Percentiles rank a stretch among this genome's conserved stretches.
phyloP scores from a whole-genome alignment of 179 eudicot genomes.

The Silene coronaria region DNA sequence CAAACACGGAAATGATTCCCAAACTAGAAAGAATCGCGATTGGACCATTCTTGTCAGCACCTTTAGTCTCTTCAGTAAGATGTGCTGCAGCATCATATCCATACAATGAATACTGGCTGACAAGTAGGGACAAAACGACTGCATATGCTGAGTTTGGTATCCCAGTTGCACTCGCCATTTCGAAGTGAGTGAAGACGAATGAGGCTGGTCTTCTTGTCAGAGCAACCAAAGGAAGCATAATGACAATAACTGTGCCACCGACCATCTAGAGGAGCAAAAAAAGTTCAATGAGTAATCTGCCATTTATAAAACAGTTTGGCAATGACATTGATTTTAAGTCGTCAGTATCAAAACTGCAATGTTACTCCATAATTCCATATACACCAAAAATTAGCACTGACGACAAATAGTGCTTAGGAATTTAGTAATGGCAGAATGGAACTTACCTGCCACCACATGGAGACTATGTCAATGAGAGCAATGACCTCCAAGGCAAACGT shows the following conservation, averaged over 20 bases:
- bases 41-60: conserved; percentile 60
- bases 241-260: conserved; percentile 49
- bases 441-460: conserved; percentile 62
- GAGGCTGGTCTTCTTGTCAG: conserved; percentile 51
- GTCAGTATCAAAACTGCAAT: no score
- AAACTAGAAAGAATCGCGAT: conserved; percentile 60
- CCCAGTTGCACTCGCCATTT: conserved; percentile 39
- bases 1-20: conserved; percentile 49
- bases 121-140: conserved; percentile 47
- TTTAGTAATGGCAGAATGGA: background rate
- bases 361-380: no score
- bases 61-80: conserved; percentile 59
- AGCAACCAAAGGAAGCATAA: conserved; percentile 58
- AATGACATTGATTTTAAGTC: no score
- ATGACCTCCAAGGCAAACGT: conserved; percentile 59
- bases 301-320: background rate
- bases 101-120: conserved; percentile 60
- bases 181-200: conserved; percentile 47
- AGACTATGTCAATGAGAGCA: conserved; percentile 48
- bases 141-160: conserved; percentile 41
- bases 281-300: background rate
- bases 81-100: conserved; percentile 66
- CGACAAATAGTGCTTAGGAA: no score
- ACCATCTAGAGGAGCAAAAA: conserved; percentile 31
- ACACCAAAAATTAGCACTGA: no score